Base-by-base conservation (phyloP, 176 grass and related monocot genomes). In the Zoysia pacifica region DNA sequence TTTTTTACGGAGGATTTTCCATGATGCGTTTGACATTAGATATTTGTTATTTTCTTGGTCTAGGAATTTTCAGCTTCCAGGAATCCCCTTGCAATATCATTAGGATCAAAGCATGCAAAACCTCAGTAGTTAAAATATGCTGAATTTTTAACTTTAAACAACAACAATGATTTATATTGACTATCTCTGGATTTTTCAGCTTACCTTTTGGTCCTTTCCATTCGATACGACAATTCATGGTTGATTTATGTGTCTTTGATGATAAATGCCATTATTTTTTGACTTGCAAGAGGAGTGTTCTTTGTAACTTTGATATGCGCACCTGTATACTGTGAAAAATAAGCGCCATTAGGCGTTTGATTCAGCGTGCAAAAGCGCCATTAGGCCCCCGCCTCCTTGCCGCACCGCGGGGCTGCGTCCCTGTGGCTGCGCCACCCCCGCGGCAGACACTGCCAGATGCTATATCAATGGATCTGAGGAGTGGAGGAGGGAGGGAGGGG, bases 201-300 rank as follows among this genome's bases (percentile, higher is more conserved):
- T 48, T 20, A 15, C 15, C 1, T 54, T 40, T 72, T 83, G 46
- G 38, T 41, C 63, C 7, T 1, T 78, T 79, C 18, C 48, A 72
- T 65, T 78, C 19, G 55, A 20, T 13, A 47, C 46, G 52, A 48
- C 56, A 28, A 28, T 20, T 20, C n/a, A 60, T n/a, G 54, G 59
- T 18, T 73, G 38, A 78, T 42, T 40, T 49, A 15, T 13, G 74
- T 38, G 12, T 87, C 15, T 72, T 13, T 66, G 73, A 48, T 70
- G 37, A 18, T 45, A 49, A 79, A 67, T 52, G 61, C 36, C 50
- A 20, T 78, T 15, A 6, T 9, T 10, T 83, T 72, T 43, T 18
- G 44, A 69, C 55, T 54, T 14, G 39, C 62, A 77, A 65, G 36
- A 67, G 78, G 4, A 19, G 37, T 16, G 18, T 49, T 42, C 12